Evolutionary conservation across 805 yeast genomes (phyloP).

Genomic region (Metschnikowia vanudenii): DNA sequence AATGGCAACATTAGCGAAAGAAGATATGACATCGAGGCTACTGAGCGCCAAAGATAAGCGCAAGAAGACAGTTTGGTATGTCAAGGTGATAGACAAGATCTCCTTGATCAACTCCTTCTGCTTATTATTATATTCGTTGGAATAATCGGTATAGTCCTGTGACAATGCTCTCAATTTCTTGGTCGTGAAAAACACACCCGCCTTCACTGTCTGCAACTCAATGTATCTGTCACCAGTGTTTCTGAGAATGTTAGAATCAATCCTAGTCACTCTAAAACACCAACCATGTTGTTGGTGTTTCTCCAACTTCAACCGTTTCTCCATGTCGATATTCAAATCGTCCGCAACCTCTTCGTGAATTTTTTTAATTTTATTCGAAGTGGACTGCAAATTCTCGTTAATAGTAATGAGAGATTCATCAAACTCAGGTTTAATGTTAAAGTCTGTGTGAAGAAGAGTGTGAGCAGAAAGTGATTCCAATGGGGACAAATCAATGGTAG

Average conservation of each 20-base stretch:
- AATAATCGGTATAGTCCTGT: slow-evolving; percentile 54
- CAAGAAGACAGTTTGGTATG: slow-evolving; percentile 78
- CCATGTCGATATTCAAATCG: slow-evolving; percentile 77
- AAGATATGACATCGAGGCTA: slow-evolving; percentile 75
- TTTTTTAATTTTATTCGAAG: slow-evolving; percentile 53
- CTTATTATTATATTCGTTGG: slow-evolving; percentile 65
- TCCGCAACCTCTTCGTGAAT: slow-evolving; percentile 67
- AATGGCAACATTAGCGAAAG: slow-evolving; percentile 82
- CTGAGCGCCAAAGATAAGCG: slow-evolving; percentile 64
- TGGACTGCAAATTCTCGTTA: slow-evolving; percentile 53
- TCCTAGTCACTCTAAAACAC: slow-evolving; percentile 91
- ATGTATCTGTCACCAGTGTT: slow-evolving; percentile 54
- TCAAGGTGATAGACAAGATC: slow-evolving; percentile 73
- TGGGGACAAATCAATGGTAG: slow-evolving; percentile 85
- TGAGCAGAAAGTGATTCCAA: slow-evolving; percentile 51
- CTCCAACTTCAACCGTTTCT: slow-evolving; percentile 86
- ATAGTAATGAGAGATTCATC: slow-evolving; percentile 71
- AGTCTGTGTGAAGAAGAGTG: slow-evolving; percentile 55
- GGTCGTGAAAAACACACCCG: slow-evolving; percentile 92
- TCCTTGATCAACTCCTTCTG: slow-evolving; percentile 81
- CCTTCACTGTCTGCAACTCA: slow-evolving; percentile 89
- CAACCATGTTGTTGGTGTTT: slow-evolving; percentile 87
- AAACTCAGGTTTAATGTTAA: slow-evolving; percentile 84
- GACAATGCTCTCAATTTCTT: slow-evolving; percentile 58
- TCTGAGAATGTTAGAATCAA: slow-evolving; percentile 79